Evolutionary conservation across 2,329 filamentous ascomycete species (phyloP), one percentile per base, ranked within the genome.

Genomic region (Leptoxyphium fumago): DNA sequence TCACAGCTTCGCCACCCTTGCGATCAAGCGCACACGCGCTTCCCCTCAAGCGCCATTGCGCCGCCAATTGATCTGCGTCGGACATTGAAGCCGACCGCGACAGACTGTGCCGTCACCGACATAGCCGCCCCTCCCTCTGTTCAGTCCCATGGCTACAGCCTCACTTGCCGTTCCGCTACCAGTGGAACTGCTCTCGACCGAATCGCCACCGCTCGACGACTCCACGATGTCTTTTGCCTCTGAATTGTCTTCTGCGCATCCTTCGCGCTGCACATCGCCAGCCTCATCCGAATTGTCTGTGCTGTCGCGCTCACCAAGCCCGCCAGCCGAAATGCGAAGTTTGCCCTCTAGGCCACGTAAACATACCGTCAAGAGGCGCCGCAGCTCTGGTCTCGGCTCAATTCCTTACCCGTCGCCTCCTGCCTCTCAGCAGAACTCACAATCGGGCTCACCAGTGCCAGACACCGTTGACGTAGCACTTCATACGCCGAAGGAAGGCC

Each of bases 401-500:
- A 51, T 48, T 46, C 43, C 46, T 36, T 48, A 50, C 44, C 48
- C 46, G 8, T 50, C 59, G 34, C 60, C 61, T 28, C 56, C 59
- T 28, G 62, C 65, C 11, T 70, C 68, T 21, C 65, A 67, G 48
- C 61, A 65, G 44, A 66, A 65, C 15, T 70, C 67, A 21, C 60
- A 65, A 43, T 65, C 61, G 53, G 60, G 62, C 18, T 67, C 67
- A n/a, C 68, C 68, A 10, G 60, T 57, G 13, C 67, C 68, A 17
- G 65, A 70, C 50, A 36, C 32, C 5, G 32, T 36, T 36, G 32
- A 36, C 15, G 32, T 36, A 13, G 11, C 32, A 9, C 11, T 36
- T 9, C 60, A 59, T 48, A 67, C 67, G 61, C 60, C 64, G 65
- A 58, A 72, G 59, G 78, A 84, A 55, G 78, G 76, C 42, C 74